A percentile compares a stretch with the other conserved stretches of the same genome.
Evolutionary conservation across 139 green algal genomes (phyloP).

Genomic region (Nannochloris sp.): DNA sequence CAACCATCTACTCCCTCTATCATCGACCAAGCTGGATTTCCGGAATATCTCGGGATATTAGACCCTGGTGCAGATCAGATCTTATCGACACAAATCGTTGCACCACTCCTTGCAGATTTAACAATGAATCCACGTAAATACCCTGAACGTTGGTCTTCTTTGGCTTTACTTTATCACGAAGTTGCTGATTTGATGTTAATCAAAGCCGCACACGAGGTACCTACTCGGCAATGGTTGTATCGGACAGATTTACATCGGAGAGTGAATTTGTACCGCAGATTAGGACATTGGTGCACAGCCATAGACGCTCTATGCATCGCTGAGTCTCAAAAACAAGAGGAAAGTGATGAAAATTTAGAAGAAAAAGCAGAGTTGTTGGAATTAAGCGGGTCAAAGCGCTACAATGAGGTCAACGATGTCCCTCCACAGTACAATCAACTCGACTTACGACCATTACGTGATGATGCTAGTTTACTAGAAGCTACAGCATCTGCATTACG

Average conservation of each 20-base stretch:
- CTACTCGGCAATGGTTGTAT: background rate
- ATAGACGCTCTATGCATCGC: background rate
- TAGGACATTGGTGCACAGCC: background rate
- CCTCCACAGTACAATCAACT: slow-evolving; percentile 7
- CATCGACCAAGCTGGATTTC: background rate
- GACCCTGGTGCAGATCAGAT: background rate
- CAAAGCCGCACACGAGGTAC: background rate
- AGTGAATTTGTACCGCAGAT: background rate
- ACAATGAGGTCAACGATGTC: background rate
- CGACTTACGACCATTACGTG: background rate
- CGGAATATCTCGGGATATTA: background rate
- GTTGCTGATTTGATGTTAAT: background rate
- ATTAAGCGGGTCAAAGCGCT: background rate
- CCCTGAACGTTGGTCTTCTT: background rate
- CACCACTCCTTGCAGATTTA: background rate
- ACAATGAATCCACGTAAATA: background rate
- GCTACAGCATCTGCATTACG: background rate
- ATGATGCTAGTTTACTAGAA: background rate
- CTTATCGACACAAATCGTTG: too few relatives aligned
- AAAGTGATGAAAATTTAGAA: too few relatives aligned
- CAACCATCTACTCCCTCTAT: background rate
- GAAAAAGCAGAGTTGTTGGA: background rate
- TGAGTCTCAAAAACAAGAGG: too few relatives aligned
- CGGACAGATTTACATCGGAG: background rate
- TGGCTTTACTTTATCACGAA: background rate